phyloP scores from a whole-genome alignment of 2,329 filamentous ascomycete genomes.

The Rhytidhysteron rufulum region DNA sequence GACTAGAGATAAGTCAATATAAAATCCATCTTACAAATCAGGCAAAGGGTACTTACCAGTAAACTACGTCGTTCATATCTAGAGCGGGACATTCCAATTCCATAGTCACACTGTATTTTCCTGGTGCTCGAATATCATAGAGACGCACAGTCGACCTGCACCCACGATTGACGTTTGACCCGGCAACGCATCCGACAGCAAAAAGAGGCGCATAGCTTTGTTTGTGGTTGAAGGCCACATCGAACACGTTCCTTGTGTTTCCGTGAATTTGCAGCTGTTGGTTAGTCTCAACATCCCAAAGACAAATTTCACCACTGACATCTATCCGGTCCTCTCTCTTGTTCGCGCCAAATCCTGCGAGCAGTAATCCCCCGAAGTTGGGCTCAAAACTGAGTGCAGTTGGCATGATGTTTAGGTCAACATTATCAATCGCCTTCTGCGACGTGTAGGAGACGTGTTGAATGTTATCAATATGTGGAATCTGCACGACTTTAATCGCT shows the following conservation, averaged over 20 bases:
- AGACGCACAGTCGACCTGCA: constrained; percentile 51
- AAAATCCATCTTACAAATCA: not conserved
- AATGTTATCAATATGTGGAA: constrained; percentile 12
- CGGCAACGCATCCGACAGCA: constrained; percentile 50
- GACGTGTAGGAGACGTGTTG: constrained; percentile 23
- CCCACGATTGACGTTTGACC: constrained; percentile 31
- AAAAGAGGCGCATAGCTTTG: constrained; percentile 40
- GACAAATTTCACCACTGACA: constrained; percentile 48
- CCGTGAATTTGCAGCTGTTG: constrained; percentile 41
- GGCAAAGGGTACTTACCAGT: constrained; percentile 34
- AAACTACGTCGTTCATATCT: constrained; percentile 60
- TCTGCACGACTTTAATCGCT: constrained; percentile 29
- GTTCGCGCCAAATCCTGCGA: constrained; percentile 53
- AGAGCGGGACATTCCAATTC: constrained; percentile 55
- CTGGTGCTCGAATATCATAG: constrained; percentile 42
- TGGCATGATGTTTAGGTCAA: constrained; percentile 25
- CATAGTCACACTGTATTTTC: constrained; percentile 27
- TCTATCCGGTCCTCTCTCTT: constrained; percentile 27
- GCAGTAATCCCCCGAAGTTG: constrained; percentile 38
- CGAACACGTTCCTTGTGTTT: constrained; percentile 54
- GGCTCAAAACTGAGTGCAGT: constrained; percentile 32
- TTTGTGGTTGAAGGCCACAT: constrained; percentile 54
- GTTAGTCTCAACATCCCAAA: constrained; percentile 50
- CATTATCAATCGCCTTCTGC: constrained; percentile 22
- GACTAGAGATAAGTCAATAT: constrained; percentile 32